phyloP scores from a whole-genome alignment of 78 protist species.

The Polysphondylium violaceum region DNA sequence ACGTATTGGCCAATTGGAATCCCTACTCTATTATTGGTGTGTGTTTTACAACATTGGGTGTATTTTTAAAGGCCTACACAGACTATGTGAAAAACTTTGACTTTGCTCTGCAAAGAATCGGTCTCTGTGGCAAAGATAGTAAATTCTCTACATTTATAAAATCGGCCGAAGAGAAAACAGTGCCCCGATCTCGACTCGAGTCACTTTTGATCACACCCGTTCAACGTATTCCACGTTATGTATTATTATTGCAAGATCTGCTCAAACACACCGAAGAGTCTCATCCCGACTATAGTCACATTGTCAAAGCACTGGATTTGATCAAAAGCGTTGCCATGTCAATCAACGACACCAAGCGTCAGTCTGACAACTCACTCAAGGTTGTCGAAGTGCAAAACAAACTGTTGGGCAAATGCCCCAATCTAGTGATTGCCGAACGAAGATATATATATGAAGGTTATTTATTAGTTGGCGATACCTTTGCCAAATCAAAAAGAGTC shows the following conservation, averaged over 20 bases:
- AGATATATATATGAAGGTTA: constrained; percentile 72
- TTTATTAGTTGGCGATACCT: constrained; percentile 28
- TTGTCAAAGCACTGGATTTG: constrained; percentile 30
- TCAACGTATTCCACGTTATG: constrained; percentile 76
- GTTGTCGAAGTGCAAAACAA: constrained; percentile 76
- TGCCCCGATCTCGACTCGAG: constrained; percentile 59
- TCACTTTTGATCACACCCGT: constrained; percentile 76
- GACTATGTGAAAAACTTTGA: constrained; percentile 79
- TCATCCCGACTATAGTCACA: constrained; percentile 60
- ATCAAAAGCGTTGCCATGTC: constrained; percentile 60
- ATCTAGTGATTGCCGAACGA: constrained; percentile 67
- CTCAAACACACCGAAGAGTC: constrained; percentile 70
- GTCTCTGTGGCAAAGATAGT: constrained; percentile 37
- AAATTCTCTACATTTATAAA: constrained; percentile 33
- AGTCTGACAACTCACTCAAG: constrained; percentile 70
- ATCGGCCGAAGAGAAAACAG: constrained; percentile 43
- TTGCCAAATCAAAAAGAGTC: constrained; percentile 37
- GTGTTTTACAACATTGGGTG: constrained; percentile 41
- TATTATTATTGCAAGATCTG: constrained; percentile 64
- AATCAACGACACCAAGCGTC: constrained; percentile 73
- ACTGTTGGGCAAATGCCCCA: constrained; percentile 61
- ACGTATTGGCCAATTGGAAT: constrained; percentile 33
- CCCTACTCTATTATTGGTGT: constrained; percentile 55
- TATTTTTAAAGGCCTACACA: constrained; percentile 55
- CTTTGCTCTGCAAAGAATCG: constrained; percentile 48